Evolutionary conservation across 148 eudicot genomes (phyloP).

Genomic region (Simmondsia chinensis): DNA sequence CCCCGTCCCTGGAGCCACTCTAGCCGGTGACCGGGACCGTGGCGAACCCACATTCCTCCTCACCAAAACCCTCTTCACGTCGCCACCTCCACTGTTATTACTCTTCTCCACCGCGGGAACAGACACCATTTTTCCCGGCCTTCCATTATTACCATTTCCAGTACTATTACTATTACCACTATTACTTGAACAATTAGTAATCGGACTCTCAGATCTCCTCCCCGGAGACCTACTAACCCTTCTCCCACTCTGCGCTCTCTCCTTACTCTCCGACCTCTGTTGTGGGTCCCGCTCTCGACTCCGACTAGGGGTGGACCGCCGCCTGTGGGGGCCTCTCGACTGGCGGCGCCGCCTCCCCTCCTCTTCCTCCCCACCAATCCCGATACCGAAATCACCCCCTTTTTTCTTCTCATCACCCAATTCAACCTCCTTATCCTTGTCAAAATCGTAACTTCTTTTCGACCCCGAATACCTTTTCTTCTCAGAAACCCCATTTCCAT

Average conservation of each 20-base stretch:
- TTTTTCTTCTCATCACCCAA: slow-evolving; percentile 9
- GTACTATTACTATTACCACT: not conserved
- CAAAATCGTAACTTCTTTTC: slow-evolving; percentile 88
- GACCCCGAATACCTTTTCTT: slow-evolving; percentile 67
- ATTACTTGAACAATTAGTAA: slow-evolving; percentile 10
- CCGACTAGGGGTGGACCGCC: slow-evolving; percentile 70
- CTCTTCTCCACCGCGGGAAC: slow-evolving; percentile 80
- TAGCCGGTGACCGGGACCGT: slow-evolving; percentile 33
- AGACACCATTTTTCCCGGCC: slow-evolving; percentile 84
- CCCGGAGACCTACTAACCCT: slow-evolving; percentile 86
- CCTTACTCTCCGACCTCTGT: slow-evolving; percentile 51
- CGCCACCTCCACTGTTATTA: slow-evolving; percentile 12
- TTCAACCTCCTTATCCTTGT: slow-evolving; percentile 31
- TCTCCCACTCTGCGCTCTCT: slow-evolving; percentile 43
- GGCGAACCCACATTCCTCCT: slow-evolving; percentile 66
- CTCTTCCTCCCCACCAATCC: slow-evolving; percentile 13
- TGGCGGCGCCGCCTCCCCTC: slow-evolving; percentile 32
- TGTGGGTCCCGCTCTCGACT: slow-evolving; percentile 66
- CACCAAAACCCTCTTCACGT: slow-evolving; percentile 67
- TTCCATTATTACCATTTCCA: slow-evolving; percentile 11
- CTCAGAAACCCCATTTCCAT: slow-evolving; percentile 21
- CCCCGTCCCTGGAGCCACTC: slow-evolving; percentile 7
- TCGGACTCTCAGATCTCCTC: slow-evolving; percentile 74
- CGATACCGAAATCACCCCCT: slow-evolving; percentile 1
- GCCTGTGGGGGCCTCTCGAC: slow-evolving; percentile 37